Conservation (phyloP, 2,329 filamentous ascomycete genomes). For the Chrysosporium queenslandicum region DNA sequence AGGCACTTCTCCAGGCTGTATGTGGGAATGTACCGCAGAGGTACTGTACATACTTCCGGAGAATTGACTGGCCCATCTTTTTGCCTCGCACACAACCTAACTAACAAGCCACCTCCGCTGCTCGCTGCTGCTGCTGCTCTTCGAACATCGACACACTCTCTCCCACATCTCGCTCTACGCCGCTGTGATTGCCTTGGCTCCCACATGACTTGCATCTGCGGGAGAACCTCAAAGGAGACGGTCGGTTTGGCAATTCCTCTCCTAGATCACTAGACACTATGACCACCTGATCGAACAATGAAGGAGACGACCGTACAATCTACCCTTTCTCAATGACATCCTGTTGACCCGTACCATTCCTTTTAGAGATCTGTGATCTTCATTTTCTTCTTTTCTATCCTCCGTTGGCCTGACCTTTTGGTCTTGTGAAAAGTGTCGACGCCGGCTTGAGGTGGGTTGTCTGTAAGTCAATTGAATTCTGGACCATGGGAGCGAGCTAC, state of each 20-base stretch:
- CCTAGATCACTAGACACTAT: not conserved
- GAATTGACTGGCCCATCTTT: not conserved
- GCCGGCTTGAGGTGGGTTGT: slow-evolving; percentile 1
- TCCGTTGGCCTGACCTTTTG: too few relatives aligned
- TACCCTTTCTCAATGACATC: not conserved
- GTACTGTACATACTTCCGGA: not conserved
- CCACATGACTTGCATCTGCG: slow-evolving; percentile 4
- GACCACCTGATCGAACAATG: slow-evolving; percentile 1
- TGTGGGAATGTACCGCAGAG: slow-evolving; percentile 2
- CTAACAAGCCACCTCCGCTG: too few relatives aligned
- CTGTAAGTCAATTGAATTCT: not conserved
- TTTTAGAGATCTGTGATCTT: slow-evolving; percentile 8
- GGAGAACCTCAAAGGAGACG: not conserved
- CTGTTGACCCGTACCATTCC: not conserved
- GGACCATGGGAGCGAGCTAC: slow-evolving; percentile 1
- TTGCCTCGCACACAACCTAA: not conserved
- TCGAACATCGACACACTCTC: not conserved
- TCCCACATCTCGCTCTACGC: not conserved
- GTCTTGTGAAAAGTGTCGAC: not conserved
- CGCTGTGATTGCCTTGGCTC: not conserved
- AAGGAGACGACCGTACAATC: not conserved
- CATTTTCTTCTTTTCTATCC: not conserved
- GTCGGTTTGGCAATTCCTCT: slow-evolving; percentile 3
- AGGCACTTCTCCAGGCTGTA: too few relatives aligned
- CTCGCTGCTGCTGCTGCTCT: not conserved